These are phyloP conservation scores for Trichoderma arundinaceum DNA, from an alignment of 2,329 filamentous ascomycete species.

Conservation along the genomic window DNA sequence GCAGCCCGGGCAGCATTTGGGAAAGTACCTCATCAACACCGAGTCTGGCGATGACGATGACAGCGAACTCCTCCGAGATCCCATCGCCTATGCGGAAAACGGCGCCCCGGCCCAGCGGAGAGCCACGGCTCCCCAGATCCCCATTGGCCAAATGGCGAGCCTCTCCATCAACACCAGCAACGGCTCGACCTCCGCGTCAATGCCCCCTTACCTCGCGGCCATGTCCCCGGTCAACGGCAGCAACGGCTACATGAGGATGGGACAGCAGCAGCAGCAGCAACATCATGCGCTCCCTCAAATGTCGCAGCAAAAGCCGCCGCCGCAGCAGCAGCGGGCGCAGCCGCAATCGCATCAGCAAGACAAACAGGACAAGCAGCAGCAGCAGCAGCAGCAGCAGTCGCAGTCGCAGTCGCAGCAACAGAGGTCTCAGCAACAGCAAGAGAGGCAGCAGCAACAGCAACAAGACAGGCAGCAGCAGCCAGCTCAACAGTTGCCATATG, in stretches of 20 bases:
- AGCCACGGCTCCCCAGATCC: conserved; percentile 73
- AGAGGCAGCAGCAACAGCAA: conserved; percentile 36
- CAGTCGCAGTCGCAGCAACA: too few relatives aligned
- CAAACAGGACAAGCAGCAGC: conserved; percentile 30
- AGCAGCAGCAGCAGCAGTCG: not conserved
- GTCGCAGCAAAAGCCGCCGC: not conserved
- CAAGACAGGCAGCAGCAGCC: conserved; percentile 40
- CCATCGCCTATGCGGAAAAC: conserved; percentile 74
- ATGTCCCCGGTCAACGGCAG: conserved; percentile 61
- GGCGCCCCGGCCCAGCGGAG: conserved; percentile 58
- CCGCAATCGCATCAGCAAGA: not conserved
- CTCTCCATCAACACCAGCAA: conserved; percentile 73
- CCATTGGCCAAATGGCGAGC: conserved; percentile 69
- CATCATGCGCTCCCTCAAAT: not conserved
- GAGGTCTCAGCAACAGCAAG: too few relatives aligned
- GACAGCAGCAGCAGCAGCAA: conserved; percentile 33
- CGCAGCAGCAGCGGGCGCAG: too few relatives aligned
- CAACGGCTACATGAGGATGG: not conserved
- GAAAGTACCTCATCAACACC: conserved; percentile 75
- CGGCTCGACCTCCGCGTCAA: conserved; percentile 56
- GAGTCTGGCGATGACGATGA: conserved; percentile 67
- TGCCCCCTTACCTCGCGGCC: conserved; percentile 55
- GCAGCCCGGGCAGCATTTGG: conserved; percentile 59
- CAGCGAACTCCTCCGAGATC: conserved; percentile 72
- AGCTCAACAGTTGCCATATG: conserved; percentile 55